Evolutionary conservation across 495 filamentous ascomycete species (phyloP).

Genomic region (Aspergillus coremiiformis): DNA sequence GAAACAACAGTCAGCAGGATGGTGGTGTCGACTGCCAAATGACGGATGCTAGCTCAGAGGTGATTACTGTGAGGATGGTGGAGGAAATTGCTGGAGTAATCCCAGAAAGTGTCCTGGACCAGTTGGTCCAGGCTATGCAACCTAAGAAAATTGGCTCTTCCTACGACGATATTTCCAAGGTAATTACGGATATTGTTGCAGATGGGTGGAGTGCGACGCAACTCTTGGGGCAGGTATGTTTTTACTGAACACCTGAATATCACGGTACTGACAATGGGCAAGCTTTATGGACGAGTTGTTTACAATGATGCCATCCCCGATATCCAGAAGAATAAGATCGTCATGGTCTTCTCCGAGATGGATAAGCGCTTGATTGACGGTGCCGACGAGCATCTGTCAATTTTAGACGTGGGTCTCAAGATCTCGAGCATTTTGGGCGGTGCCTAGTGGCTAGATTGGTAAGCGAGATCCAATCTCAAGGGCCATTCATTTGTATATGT

Average conservation of each 20-base stretch:
- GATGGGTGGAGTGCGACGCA: slow-evolving; percentile 98
- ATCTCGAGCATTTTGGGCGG: slow-evolving; percentile 67
- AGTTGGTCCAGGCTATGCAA: slow-evolving; percentile 68
- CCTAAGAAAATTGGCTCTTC: slow-evolving; percentile 54
- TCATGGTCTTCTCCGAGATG: slow-evolving; percentile 80
- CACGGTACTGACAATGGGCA: slow-evolving; percentile 3
- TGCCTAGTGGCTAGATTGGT: slow-evolving; percentile 3
- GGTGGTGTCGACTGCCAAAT: slow-evolving; percentile 45
- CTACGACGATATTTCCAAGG: slow-evolving; percentile 67
- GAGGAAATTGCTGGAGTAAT: slow-evolving; percentile 97
- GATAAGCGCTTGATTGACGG: slow-evolving; percentile 96
- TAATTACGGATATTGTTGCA: slow-evolving; percentile 83
- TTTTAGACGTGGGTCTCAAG: slow-evolving; percentile 75
- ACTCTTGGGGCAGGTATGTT: slow-evolving; percentile 63
- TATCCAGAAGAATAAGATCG: slow-evolving; percentile 83
- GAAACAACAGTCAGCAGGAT: slow-evolving; percentile 36
- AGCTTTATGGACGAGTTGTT: slow-evolving; percentile 79
- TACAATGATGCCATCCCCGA: slow-evolving; percentile 79
- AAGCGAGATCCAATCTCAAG: not conserved
- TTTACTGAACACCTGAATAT: not conserved
- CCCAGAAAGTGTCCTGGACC: slow-evolving; percentile 62
- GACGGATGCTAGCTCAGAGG: slow-evolving; percentile 28
- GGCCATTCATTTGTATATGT: not conserved
- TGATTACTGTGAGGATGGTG: slow-evolving; percentile 68
- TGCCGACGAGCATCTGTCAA: slow-evolving; percentile 89